phyloP scores from a whole-genome alignment of 169 alveolate genomes.

The Prorocentrum cordatum region DNA sequence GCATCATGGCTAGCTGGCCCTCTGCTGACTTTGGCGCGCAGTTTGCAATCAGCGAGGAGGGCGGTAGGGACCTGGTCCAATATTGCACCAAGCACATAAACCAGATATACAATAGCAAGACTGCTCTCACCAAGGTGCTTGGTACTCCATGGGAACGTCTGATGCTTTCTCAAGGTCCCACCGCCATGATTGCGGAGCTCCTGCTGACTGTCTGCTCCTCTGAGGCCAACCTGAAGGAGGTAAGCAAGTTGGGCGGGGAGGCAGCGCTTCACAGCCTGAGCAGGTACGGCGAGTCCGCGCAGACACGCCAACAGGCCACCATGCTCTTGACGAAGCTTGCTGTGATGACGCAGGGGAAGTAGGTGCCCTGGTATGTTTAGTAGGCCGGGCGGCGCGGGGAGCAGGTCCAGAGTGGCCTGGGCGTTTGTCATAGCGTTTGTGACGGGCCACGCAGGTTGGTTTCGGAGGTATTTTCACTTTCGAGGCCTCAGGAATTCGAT shows the following conservation, averaged over 20 bases:
- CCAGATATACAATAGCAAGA: conserved; percentile 57
- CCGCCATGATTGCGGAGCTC: conserved; percentile 56
- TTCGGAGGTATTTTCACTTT: no score
- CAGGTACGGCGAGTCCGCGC: conserved; percentile 55
- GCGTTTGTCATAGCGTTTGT: no score
- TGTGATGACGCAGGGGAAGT: background rate
- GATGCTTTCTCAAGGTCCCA: conserved; percentile 12
- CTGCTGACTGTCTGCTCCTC: conserved; percentile 34
- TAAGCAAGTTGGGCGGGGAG: conserved; percentile 59
- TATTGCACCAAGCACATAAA: conserved; percentile 62
- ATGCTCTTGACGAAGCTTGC: conserved; percentile 25
- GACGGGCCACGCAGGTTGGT: no score
- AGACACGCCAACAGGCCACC: conserved; percentile 46
- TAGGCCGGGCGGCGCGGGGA: no score
- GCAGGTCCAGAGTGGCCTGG: no score
- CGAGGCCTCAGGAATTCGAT: no score
- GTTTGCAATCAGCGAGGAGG: conserved; percentile 33
- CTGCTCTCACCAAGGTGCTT: conserved; percentile 18
- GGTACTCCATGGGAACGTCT: background rate
- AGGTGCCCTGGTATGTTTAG: no score
- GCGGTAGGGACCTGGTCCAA: conserved; percentile 19
- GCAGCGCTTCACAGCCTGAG: conserved; percentile 50
- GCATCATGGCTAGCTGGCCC: conserved; percentile 41
- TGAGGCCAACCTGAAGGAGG: conserved; percentile 23
- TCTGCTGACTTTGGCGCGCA: conserved; percentile 49